Evolutionary conservation across 2,329 filamentous ascomycete species (phyloP).

Genomic region (Furcasterigmium furcatum): DNA sequence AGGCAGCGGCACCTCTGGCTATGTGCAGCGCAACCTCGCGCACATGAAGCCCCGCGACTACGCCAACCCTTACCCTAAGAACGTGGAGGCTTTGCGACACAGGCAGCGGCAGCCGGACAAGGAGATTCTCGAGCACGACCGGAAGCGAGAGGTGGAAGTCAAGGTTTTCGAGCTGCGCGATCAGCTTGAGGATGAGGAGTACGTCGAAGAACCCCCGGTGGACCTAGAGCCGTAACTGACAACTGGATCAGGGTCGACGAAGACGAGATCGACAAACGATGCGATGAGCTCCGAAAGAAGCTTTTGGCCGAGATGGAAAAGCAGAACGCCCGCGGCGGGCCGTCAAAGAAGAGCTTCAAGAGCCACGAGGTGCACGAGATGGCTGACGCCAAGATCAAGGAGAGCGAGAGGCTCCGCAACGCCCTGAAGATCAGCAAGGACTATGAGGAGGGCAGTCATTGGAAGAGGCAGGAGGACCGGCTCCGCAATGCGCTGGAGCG

Average conservation of each 20-base stretch:
- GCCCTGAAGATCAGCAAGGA: constrained; percentile 84
- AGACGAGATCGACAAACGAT: constrained; percentile 78
- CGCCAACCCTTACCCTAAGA: constrained; percentile 71
- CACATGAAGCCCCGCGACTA: constrained; percentile 82
- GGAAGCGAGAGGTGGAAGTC: constrained; percentile 86
- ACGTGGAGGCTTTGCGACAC: constrained; percentile 68
- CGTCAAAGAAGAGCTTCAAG: constrained; percentile 63
- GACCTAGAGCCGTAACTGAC: constrained; percentile 8
- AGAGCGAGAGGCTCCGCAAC: constrained; percentile 83
- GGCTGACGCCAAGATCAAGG: constrained; percentile 92
- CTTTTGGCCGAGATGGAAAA: constrained; percentile 36
- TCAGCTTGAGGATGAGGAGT: constrained; percentile 87
- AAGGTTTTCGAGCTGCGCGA: constrained; percentile 90
- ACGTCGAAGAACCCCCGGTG: constrained; percentile 19
- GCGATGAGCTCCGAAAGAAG: constrained; percentile 38
- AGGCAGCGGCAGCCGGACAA: constrained; percentile 82
- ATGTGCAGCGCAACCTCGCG: constrained; percentile 94
- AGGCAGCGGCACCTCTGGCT: constrained; percentile 93
- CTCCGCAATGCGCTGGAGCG: constrained; percentile 40
- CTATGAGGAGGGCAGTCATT: constrained; percentile 83
- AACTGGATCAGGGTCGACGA: constrained; percentile 63
- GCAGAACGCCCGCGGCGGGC: constrained; percentile 15
- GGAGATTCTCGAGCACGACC: constrained; percentile 91
- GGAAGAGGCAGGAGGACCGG: constrained; percentile 79
- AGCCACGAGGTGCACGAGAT: constrained; percentile 94